These are phyloP conservation scores for Gracilaria caudata DNA, from an alignment of 23 red algal species.

Conservation along the genomic window DNA sequence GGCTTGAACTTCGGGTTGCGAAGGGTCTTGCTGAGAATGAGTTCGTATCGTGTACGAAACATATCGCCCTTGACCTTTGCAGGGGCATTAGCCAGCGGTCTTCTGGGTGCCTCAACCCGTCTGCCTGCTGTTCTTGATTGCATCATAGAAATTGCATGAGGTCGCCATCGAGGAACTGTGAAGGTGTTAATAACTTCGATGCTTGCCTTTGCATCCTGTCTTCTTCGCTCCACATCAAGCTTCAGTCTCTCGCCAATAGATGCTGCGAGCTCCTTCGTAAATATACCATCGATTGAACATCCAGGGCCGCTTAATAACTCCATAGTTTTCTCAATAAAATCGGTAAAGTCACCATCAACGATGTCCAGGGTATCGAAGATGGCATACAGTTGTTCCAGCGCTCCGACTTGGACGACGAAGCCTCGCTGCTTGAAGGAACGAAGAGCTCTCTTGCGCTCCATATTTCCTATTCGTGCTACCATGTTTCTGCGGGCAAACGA, in stretches of 20 bases:
- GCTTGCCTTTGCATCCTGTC: constrained; percentile 8
- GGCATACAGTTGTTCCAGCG: constrained; percentile 41
- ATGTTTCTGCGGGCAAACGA: not conserved
- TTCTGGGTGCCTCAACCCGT: constrained; percentile 18
- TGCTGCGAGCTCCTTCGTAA: constrained; percentile 40
- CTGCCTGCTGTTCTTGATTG: not conserved
- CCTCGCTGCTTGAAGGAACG: constrained; percentile 52
- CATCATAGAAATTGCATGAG: constrained; percentile 36
- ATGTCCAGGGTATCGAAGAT: constrained; percentile 24
- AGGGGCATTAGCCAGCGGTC: constrained; percentile 31
- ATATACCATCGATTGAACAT: constrained; percentile 34
- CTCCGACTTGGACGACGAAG: constrained; percentile 66
- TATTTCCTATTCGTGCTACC: constrained; percentile 15
- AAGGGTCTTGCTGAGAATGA: constrained; percentile 60
- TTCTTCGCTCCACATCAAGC: constrained; percentile 9
- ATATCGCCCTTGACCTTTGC: constrained; percentile 47
- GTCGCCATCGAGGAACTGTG: constrained; percentile 55
- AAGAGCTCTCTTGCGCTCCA: constrained; percentile 37
- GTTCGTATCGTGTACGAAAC: constrained; percentile 66
- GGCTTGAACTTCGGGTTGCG: constrained; percentile 68
- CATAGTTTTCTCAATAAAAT: constrained; percentile 49
- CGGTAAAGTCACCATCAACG: constrained; percentile 16
- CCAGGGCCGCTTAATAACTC: constrained; percentile 20
- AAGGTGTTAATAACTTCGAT: constrained; percentile 63
- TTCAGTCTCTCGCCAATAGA: constrained; percentile 32